These are phyloP conservation scores for Globisporangium lucens DNA, from an alignment of 352 stramenopile genomes.

Conservation along the genomic window DNA sequence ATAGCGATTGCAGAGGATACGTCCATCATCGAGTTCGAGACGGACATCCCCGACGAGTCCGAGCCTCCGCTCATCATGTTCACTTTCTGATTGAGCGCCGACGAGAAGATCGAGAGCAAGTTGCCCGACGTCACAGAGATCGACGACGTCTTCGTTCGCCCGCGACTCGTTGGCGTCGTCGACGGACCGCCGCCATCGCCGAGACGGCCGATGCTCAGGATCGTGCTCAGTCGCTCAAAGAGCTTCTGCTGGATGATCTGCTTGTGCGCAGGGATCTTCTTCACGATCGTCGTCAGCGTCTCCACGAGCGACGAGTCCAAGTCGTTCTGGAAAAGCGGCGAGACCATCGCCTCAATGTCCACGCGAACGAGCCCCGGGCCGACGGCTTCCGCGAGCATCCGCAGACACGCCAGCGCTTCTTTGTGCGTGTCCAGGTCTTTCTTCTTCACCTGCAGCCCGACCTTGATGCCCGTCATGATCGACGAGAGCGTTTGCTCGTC, in stretches of 20 bases:
- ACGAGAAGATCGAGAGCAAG: slow-evolving; percentile 72
- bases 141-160: slow-evolving; percentile 70
- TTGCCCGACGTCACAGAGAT: slow-evolving; percentile 64
- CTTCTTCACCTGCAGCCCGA: slow-evolving; percentile 78
- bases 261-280: slow-evolving; percentile 77
- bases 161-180: slow-evolving; percentile 58
- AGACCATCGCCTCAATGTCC: slow-evolving; percentile 79
- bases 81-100: slow-evolving; percentile 42
- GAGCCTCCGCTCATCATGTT: slow-evolving; percentile 26
- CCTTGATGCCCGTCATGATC: slow-evolving; percentile 87
- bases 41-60: slow-evolving; percentile 28
- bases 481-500: slow-evolving; percentile 77
- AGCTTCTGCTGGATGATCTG: slow-evolving; percentile 79
- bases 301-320: slow-evolving; percentile 79
- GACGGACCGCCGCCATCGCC: slow-evolving; percentile 41
- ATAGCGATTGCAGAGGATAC: slow-evolving; percentile 64
- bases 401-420: slow-evolving; percentile 76
- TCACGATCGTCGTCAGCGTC: slow-evolving; percentile 81
- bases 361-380: slow-evolving; percentile 70
- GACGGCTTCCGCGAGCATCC: slow-evolving; percentile 79
- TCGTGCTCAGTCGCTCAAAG: slow-evolving; percentile 77
- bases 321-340: slow-evolving; percentile 80
- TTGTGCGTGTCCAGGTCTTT: slow-evolving; percentile 84
- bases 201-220: slow-evolving; percentile 50
- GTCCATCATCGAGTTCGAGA: slow-evolving; percentile 29